Percentiles rank a stretch among this genome's conserved stretches.
Conservation (phyloP, 805 yeast species). For the Hanseniaspora thailandica region DNA sequence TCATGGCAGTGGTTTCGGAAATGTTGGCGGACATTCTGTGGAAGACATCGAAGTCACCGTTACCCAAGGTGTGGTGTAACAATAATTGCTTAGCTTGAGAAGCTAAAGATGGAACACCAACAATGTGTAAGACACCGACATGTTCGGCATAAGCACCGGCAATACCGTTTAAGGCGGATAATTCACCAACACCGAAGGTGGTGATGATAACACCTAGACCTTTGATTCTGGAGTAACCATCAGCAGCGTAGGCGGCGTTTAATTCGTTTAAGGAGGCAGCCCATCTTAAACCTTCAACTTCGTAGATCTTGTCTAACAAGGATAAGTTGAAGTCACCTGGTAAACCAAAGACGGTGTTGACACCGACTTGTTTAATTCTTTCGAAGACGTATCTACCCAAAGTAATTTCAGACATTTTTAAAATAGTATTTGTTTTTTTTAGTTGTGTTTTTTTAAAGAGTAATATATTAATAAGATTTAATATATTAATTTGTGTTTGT, state of each 20-base stretch:
- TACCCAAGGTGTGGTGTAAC: conserved; percentile 75
- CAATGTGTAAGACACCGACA: conserved; percentile 73
- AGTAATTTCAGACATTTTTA: conserved; percentile 38
- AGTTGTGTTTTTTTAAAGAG: too few species aligned
- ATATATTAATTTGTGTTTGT: too few species aligned
- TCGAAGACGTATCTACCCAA: conserved; percentile 70
- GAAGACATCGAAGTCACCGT: conserved; percentile 71
- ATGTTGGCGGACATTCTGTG: conserved; percentile 66
- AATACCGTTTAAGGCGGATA: conserved; percentile 71
- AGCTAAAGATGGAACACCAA: conserved; percentile 71
- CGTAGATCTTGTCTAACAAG: conserved; percentile 59
- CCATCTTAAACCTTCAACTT: conserved; percentile 70
- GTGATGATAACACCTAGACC: conserved; percentile 65
- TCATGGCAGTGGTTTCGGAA: conserved; percentile 51
- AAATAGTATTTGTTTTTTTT: too few species aligned
- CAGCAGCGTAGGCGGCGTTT: conserved; percentile 75
- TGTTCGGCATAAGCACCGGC: conserved; percentile 87
- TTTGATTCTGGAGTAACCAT: conserved; percentile 75
- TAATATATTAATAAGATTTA: not conserved
- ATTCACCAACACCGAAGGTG: conserved; percentile 86
- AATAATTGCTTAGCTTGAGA: conserved; percentile 62
- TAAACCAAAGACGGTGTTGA: conserved; percentile 63
- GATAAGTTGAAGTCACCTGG: conserved; percentile 76
- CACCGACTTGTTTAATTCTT: conserved; percentile 60
- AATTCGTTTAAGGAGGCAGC: conserved; percentile 84